Base-by-base conservation (phyloP, 164 flowering plant genomes). In the Annona squamosa region DNA sequence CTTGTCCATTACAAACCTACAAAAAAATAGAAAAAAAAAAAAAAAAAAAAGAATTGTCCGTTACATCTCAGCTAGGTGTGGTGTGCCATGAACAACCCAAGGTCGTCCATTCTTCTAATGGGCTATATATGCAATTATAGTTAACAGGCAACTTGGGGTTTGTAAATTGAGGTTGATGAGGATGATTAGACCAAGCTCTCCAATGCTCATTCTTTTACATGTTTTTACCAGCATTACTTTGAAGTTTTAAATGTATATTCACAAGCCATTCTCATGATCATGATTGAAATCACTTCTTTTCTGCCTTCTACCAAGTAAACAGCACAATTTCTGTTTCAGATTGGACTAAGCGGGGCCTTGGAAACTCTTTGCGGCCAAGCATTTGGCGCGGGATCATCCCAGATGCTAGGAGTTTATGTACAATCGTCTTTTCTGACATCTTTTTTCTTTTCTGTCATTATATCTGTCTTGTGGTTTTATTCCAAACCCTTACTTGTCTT, bases 291-390 rank as follows among this genome's bases (percentile, higher is more conserved):
- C 37, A 56, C 13, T 56, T 56, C 6, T 56, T 56, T 56, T 56
- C 13, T 56, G 6, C 61, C 13, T 26, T 26, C 37, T 26, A 26
- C 37, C 37, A 26, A 26, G 37, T 56, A 56, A 5, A 26, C 37
- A 26, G 37, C 37, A 41, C 44, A 10, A 10, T 7, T 66, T 68
- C 10, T 72, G 47, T 72, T 26, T 48, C 81, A 91, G 96, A 75
- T 81, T 57, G 98, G 98, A 18, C 76, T 89, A 47, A 91, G 97
- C 80, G 97, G 98, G 46, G 98, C 91, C 63, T 86, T 93, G 0
- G 97, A 94, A 80, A 94, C 98, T 9, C 87, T 90, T 4, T 92
- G 98, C 64, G 97, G 97, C 13, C 97, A 92, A 90, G 97, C 84
- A 68, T 92, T 78, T 74, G 97, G 97, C 0, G 97, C 97, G 48